These are phyloP conservation scores for Chaetomidium leptoderma DNA, from an alignment of 495 filamentous ascomycete species.

Conservation along the genomic window DNA sequence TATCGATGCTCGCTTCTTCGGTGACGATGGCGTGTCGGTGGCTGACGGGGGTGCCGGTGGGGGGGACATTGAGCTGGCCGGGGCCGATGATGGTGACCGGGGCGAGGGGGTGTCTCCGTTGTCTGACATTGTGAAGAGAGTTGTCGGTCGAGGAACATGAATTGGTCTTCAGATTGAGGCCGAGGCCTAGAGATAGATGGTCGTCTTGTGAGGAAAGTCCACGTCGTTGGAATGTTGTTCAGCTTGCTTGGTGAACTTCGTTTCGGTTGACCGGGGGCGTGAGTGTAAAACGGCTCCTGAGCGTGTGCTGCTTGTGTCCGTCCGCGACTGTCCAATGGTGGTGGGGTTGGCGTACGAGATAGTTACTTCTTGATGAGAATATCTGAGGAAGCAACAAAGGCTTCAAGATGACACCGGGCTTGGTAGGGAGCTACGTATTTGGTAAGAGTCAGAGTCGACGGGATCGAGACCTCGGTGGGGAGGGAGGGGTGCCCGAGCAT, in stretches of 20 bases:
- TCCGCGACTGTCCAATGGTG: background rate
- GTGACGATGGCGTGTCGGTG: conserved; percentile 18
- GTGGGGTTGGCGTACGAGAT: background rate
- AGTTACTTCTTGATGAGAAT: background rate
- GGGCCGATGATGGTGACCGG: conserved; percentile 7
- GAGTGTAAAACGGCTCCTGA: conserved; percentile 4
- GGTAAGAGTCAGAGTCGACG: background rate
- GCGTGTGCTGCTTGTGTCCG: background rate
- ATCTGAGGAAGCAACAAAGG: background rate
- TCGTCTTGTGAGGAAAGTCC: background rate
- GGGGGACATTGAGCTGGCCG: conserved; percentile 14
- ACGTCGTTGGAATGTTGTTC: background rate
- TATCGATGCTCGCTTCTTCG: conserved; percentile 36
- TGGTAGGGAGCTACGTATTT: background rate
- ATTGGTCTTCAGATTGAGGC: background rate
- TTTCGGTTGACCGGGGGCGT: background rate
- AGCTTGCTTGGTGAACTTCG: too few relatives aligned
- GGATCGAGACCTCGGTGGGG: conserved; percentile 3
- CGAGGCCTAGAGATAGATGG: background rate
- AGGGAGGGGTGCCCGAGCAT: conserved; percentile 3
- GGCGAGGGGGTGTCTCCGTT: conserved; percentile 16
- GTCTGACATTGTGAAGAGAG: conserved; percentile 14
- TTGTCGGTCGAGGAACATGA: background rate
- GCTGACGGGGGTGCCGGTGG: conserved; percentile 11
- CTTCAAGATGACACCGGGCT: background rate